Evolutionary conservation across 352 stramenopile genomes (phyloP), one percentile per base, ranked within the genome.

Genomic region (Phytophthora hybrid): DNA sequence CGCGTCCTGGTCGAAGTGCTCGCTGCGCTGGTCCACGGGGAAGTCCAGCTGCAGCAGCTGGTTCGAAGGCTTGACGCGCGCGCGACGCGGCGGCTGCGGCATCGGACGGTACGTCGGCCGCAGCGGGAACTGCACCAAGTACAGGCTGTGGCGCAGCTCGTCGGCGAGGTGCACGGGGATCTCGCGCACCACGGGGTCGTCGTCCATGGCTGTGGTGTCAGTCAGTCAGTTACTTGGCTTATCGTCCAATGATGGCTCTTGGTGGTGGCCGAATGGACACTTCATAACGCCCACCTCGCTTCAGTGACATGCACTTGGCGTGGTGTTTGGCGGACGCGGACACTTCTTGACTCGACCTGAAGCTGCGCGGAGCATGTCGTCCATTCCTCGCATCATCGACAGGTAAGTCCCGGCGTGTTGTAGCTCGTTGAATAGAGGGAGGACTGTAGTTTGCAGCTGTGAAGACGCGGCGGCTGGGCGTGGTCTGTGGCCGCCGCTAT

Each of bases 161-260:
- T 94, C 84, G 4, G 85, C 84, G 39, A 96, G 83, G 73, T 96
- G 89, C 72, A 96, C 87, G 44, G 89, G 87, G 66, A 96, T 93
- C 78, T 96, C 89, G 55, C 80, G 85, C 68, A 96, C 87, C 34
- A 96, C 77, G 46, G 89, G 89, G 75, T 96, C 89, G 56, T 94
- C 88, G 47, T 86, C 74, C 75, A 76, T 74, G 16, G 41, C 13
- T 26, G 23, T 26, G 23, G 23, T 26, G 23, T 26, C 23, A 1
- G 23, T 26, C 23, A n/a, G n/a, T n/a, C n/a, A n/a, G n/a, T n/a
- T n/a, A 26, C 23, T 26, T 26, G 23, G 61, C 16, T 62, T 71
- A 68, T 66, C 55, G 65, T 76, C 71, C 71, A 82, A 13, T 41
- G 34, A 76, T 74, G 46, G 52, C 70, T 77, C 49, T 47, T 66